Conservation (phyloP, 257 asterid genomes). For the Phtheirospermum japonicum region DNA sequence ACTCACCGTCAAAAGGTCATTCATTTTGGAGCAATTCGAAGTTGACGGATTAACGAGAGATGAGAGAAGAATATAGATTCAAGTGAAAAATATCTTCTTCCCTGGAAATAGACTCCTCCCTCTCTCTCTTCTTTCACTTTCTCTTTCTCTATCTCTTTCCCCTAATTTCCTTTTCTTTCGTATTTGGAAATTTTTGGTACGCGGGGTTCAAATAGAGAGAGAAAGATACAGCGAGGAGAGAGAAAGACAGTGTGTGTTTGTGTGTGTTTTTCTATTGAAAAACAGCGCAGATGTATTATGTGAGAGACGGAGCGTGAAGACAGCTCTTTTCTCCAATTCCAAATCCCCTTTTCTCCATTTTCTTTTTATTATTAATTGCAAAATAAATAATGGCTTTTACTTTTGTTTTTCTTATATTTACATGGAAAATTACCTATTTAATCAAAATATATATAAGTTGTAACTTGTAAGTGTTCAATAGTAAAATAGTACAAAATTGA, state of each 20-base stretch:
- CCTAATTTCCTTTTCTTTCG: background rate
- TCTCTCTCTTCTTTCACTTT: no score
- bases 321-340: constrained; percentile 21
- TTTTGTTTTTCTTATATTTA: no score
- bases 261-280: constrained; percentile 11
- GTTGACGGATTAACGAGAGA: constrained; percentile 27
- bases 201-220: constrained; percentile 37
- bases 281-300: background rate
- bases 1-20: constrained; percentile 70
- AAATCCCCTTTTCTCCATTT: background rate
- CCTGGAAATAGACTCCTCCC: constrained; percentile 18
- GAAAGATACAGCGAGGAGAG: constrained; percentile 35
- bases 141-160: constrained; percentile 18
- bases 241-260: no score
- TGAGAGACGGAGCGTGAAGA: constrained; percentile 37
- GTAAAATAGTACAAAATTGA: no score
- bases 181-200: constrained; percentile 24
- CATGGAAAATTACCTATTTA: no score
- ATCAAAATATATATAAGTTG: no score
- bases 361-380: no score
- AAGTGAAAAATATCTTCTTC: constrained; percentile 30
- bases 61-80: constrained; percentile 32
- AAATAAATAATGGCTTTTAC: no score
- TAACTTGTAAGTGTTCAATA: no score
- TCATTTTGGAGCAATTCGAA: constrained; percentile 44